Percentiles rank a stretch among this genome's conserved stretches.
phyloP scores from a whole-genome alignment of 257 asterid genomes.

The Fraxinus americana region DNA sequence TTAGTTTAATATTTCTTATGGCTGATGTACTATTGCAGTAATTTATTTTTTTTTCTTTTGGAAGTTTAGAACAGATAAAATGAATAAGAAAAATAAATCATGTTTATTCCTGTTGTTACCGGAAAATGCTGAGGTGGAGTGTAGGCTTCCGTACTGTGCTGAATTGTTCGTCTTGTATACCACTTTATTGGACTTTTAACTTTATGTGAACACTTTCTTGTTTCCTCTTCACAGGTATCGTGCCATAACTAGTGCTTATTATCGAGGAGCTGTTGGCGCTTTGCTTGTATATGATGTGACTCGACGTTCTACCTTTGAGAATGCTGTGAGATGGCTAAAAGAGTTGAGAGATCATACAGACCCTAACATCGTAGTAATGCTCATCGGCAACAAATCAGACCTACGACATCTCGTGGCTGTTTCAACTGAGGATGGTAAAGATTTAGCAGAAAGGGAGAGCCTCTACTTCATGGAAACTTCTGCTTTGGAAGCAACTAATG shows the following conservation, averaged over 20 bases:
- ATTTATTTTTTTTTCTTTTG: background rate
- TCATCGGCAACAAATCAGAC: slow-evolving; percentile 23
- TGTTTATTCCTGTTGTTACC: background rate
- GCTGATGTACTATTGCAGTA: background rate
- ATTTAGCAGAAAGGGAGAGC: slow-evolving; percentile 15
- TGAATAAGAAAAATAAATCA: background rate
- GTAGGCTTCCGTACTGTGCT: background rate
- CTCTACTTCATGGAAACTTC: slow-evolving; percentile 25
- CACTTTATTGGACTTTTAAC: background rate
- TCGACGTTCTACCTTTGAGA: slow-evolving; percentile 19
- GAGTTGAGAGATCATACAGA: slow-evolving; percentile 23
- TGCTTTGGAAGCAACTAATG: slow-evolving; percentile 21
- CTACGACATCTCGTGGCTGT: slow-evolving; percentile 21
- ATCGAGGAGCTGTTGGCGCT: slow-evolving; percentile 24
- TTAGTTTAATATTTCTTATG: background rate
- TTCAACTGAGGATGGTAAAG: slow-evolving; percentile 18
- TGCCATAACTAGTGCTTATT: slow-evolving; percentile 22
- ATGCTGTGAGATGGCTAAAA: slow-evolving; percentile 17
- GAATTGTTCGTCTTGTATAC: background rate
- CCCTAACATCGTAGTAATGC: slow-evolving; percentile 21
- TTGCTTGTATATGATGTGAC: slow-evolving; percentile 21
- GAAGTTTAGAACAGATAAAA: background rate
- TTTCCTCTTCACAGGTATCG: slow-evolving; percentile 14
- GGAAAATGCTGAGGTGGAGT: background rate
- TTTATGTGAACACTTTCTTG: background rate